Evolutionary conservation across 2,329 filamentous ascomycete species (phyloP).

Genomic region (Fusarium liriodendri): DNA sequence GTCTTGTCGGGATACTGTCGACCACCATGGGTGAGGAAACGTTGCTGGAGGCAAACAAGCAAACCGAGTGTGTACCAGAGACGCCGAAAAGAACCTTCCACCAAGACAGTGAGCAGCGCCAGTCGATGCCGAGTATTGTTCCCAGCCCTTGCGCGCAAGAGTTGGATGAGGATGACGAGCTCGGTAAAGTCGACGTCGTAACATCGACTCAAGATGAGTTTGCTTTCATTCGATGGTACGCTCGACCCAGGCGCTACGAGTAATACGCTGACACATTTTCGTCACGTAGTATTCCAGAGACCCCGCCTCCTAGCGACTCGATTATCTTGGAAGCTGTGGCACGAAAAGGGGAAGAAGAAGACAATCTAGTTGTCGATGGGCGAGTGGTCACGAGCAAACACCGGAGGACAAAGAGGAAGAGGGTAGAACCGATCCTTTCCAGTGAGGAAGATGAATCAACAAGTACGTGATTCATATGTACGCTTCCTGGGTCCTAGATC

Average conservation of each 20-base stretch:
- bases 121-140: not conserved
- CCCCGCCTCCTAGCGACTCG: conserved; percentile 11
- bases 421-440: conserved; percentile 33
- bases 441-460: not conserved
- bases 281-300: conserved; percentile 32
- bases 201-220: conserved; percentile 26
- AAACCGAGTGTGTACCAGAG: not conserved
- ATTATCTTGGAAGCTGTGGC: not conserved
- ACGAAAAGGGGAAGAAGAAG: not conserved
- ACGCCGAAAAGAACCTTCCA: not conserved
- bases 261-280: not conserved
- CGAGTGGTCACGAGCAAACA: not conserved
- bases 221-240: conserved; percentile 30
- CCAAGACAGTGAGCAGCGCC: not conserved
- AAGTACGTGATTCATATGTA: not conserved
- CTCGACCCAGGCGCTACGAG: no score
- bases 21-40: not conserved
- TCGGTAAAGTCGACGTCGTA: not conserved
- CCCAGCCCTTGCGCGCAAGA: not conserved
- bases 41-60: not conserved
- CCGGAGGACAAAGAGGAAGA: conserved; percentile 17
- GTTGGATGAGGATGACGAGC: not conserved
- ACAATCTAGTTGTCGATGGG: not conserved
- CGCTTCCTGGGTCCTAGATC: not conserved
- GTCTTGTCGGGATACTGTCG: not conserved